Percentiles rank a stretch among this genome's conserved stretches.
phyloP scores from a whole-genome alignment of 208 protist genomes.

The Trypanosoma vivax region DNA sequence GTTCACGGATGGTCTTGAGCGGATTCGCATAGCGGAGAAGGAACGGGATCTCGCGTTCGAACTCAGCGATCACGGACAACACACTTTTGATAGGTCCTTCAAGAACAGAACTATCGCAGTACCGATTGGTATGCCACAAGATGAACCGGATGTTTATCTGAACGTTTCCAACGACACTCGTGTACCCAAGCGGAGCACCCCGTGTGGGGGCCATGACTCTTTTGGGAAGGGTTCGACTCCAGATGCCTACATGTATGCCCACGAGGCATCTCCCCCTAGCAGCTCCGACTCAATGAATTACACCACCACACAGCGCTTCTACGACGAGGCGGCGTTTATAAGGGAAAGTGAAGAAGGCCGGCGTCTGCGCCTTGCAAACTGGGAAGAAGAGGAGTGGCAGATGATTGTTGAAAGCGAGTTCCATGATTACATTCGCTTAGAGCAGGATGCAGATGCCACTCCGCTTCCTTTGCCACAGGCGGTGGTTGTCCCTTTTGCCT shows the following conservation, averaged over 20 bases:
- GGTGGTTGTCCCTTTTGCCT: constrained; percentile 5
- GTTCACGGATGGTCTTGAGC: constrained; percentile 38
- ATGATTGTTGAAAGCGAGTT: constrained; percentile 13
- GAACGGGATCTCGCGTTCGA: constrained; percentile 31
- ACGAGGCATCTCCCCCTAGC: background rate
- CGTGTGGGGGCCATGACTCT: background rate
- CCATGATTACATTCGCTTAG: constrained; percentile 1
- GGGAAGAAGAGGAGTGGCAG: constrained; percentile 65
- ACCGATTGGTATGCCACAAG: background rate
- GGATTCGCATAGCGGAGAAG: constrained; percentile 35
- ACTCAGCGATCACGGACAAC: constrained; percentile 14
- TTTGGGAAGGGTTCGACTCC: background rate
- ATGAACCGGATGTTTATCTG: too few relatives aligned
- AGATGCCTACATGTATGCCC: background rate
- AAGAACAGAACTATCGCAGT: background rate
- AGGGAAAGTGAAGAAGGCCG: constrained; percentile 47
- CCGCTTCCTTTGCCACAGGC: constrained; percentile 1
- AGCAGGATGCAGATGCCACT: background rate
- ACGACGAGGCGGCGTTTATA: constrained; percentile 55
- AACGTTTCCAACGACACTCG: too few relatives aligned
- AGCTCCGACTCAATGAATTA: constrained; percentile 36
- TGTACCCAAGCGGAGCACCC: too few relatives aligned
- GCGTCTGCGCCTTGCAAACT: constrained; percentile 58
- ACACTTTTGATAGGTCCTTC: background rate
- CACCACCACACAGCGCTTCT: constrained; percentile 70